Evolutionary conservation across 192 early-diverging fungal genomes (phyloP).

Genomic region (Backusella liffmaniae): DNA sequence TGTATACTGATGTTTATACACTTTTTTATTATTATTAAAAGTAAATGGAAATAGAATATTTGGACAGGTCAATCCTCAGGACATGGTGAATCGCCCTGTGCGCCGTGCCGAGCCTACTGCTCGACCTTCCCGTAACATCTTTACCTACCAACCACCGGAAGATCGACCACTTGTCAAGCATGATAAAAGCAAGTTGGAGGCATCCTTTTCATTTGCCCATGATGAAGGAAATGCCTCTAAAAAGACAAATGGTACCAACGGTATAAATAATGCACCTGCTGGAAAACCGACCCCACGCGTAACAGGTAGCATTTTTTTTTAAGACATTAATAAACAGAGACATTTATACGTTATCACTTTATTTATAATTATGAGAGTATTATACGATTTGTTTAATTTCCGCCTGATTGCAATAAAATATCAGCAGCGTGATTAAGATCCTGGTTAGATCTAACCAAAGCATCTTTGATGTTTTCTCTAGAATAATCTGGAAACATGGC

Average conservation of each 20-base stretch:
- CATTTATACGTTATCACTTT: not conserved
- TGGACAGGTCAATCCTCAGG: constrained; percentile 24
- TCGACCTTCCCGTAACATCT: constrained; percentile 30
- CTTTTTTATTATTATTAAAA: not conserved
- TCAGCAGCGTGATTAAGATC: constrained; percentile 58
- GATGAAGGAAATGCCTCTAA: not conserved
- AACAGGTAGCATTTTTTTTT: not conserved
- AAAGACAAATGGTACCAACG: not conserved
- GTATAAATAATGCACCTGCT: not conserved
- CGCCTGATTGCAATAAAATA: constrained; percentile 19
- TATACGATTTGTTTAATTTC: not conserved
- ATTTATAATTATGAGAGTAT: not conserved
- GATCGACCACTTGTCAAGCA: constrained; percentile 19
- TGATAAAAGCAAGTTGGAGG: constrained; percentile 13
- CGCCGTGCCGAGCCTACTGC: not conserved
- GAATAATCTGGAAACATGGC: constrained; percentile 53
- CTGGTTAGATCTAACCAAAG: constrained; percentile 48
- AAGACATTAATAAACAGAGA: not conserved
- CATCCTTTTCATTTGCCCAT: constrained; percentile 19
- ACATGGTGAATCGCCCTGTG: constrained; percentile 11
- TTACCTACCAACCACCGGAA: constrained; percentile 23
- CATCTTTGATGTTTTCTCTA: constrained; percentile 41
- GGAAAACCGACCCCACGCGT: not conserved
- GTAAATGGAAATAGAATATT: constrained; percentile 24
- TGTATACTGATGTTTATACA: not conserved